Evolutionary conservation across 192 early-diverging fungal genomes (phyloP), one percentile per base, ranked within the genome.

Genomic region (Dimargaris xerosporica): DNA sequence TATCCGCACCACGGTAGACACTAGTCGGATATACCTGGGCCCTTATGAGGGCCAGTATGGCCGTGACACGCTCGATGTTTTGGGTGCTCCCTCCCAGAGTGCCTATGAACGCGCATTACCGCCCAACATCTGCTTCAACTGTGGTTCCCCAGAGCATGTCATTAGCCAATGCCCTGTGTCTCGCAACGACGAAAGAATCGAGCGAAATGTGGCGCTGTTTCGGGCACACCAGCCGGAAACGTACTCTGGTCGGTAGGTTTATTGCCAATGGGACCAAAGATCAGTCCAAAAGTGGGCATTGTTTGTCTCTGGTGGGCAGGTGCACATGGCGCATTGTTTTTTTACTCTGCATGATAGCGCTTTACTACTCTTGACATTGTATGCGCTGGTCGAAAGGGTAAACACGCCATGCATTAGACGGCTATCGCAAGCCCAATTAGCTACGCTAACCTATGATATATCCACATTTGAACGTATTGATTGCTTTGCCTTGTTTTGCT

Each of bases 81-180:
- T 52, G 50, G 50, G 28, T n/a, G 50, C 21, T 3, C 50, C 50
- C 0, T 52, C 28, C 10, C 23, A 11, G 9, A 21, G 19, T 63
- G 23, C 50, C 28, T 11, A 52, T n/a, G 50, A n/a, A 2, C 21
- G 28, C 28, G 50, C 28, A 52, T 19, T 28, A 3, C 9, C 23
- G 50, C 23, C 50, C 19, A 52, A 52, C 23, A 28, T 52, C 28
- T 52, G 50, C 28, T 52, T 52, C 50, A 52, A 52, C 28, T 52
- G 50, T 52, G 9, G 21, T 21, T 21, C 50, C 11, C 50, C 50
- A 21, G 50, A n/a, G 11, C 50, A 52, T 28, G 50, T 26, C 11
- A 26, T 52, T 26, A 52, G 28, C 19, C 7, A 52, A 21, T 52
- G 50, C 19, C 50, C 50, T 19, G 23, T 52, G 9, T 19, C 50